Evolutionary conservation across 805 yeast genomes (phyloP).

Genomic region (Schizosaccharomyces japonicus): DNA sequence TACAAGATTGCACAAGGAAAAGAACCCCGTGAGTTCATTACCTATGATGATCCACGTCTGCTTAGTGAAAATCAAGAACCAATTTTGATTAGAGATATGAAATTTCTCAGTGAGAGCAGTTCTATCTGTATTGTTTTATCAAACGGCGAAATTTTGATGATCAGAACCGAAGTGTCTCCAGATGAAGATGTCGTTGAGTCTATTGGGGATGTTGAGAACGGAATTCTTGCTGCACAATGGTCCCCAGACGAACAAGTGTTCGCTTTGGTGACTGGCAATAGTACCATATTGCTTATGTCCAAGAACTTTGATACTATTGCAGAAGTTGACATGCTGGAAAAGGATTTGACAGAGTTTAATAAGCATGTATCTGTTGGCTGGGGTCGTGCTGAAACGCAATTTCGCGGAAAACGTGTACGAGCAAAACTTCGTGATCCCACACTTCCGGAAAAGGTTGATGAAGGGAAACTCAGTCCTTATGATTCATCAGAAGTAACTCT

Average conservation of each 20-base stretch:
- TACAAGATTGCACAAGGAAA: background rate
- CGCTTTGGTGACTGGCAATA: slow-evolving; percentile 37
- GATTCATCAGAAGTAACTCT: slow-evolving; percentile 30
- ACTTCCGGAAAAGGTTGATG: slow-evolving; percentile 44
- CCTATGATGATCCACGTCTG: background rate
- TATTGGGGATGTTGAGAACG: slow-evolving; percentile 64
- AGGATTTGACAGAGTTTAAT: slow-evolving; percentile 39
- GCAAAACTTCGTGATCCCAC: slow-evolving; percentile 61
- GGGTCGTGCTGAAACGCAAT: slow-evolving; percentile 95
- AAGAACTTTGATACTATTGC: slow-evolving; percentile 56
- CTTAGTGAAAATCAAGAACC: background rate
- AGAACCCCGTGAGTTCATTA: background rate
- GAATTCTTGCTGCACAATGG: slow-evolving; percentile 56
- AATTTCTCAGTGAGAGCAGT: slow-evolving; percentile 44
- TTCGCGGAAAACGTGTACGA: slow-evolving; percentile 77
- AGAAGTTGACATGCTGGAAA: slow-evolving; percentile 33
- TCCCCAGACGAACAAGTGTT: slow-evolving; percentile 77
- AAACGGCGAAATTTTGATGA: slow-evolving; percentile 46
- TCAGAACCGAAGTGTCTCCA: slow-evolving; percentile 20
- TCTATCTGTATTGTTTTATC: slow-evolving; percentile 42
- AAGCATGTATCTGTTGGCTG: slow-evolving; percentile 91
- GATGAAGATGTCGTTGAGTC: slow-evolving; percentile 32
- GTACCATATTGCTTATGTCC: slow-evolving; percentile 34
- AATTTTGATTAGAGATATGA: slow-evolving; percentile 7
- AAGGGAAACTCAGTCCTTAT: slow-evolving; percentile 33